These are phyloP conservation scores for Cupressus sempervirens DNA, from an alignment of 75 land plant genomes.

Conservation along the genomic window DNA sequence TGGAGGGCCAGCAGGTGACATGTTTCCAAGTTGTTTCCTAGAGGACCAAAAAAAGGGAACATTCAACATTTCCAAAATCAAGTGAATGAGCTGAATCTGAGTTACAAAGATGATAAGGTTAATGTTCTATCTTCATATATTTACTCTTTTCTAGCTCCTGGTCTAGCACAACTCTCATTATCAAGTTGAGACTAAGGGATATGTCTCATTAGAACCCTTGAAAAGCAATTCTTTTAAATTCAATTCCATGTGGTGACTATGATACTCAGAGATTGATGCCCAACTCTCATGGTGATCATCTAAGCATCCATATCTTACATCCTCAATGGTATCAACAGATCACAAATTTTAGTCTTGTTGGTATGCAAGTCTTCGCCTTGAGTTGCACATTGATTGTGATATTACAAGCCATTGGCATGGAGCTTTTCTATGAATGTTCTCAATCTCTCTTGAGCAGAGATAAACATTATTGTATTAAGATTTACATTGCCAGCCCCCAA, in stretches of 20 bases:
- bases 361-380: background rate
- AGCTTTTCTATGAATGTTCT: background rate
- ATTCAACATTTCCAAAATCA: background rate
- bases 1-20: too few species aligned
- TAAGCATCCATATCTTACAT: background rate
- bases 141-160: background rate
- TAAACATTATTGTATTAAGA: too few species aligned
- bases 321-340: background rate
- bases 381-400: background rate
- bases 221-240: background rate
- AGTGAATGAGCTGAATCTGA: background rate
- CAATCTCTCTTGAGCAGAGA: too few species aligned
- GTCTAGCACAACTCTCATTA: background rate
- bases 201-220: background rate
- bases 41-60: too few species aligned
- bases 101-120: background rate
- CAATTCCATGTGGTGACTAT: background rate
- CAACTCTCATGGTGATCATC: background rate
- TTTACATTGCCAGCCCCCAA: too few species aligned
- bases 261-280: background rate
- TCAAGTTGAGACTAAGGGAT: background rate
- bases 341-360: background rate
- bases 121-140: background rate
- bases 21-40: too few species aligned
- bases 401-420: background rate